Evolutionary conservation across 2,329 filamentous ascomycete species (phyloP).

Genomic region (Pestalotiopsis sp.): DNA sequence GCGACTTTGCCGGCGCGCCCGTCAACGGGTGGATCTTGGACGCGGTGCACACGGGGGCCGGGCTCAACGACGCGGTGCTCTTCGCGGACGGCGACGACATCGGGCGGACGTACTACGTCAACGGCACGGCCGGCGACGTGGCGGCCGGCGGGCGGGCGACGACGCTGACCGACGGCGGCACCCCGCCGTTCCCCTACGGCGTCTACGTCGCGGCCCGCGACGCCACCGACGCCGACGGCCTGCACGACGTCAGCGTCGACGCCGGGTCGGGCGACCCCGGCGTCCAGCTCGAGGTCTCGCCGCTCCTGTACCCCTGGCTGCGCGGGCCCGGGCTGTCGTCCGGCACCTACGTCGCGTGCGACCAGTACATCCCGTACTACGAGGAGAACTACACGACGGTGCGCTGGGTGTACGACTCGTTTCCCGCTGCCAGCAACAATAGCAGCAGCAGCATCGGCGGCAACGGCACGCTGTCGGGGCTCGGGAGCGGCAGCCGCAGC

Average conservation of each 20-base stretch:
- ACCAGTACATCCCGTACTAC: constrained; percentile 45
- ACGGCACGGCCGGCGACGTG: constrained; percentile 44
- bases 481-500: constrained; percentile 16
- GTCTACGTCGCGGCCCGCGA: constrained; percentile 31
- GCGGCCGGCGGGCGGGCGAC: constrained; percentile 31
- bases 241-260: constrained; percentile 35
- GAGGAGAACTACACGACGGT: constrained; percentile 38
- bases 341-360: constrained; percentile 44
- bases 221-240: constrained; percentile 22
- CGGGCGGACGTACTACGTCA: constrained; percentile 49
- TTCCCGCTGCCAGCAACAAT: background rate
- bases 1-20: constrained; percentile 39
- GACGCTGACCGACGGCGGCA: constrained; percentile 44
- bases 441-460: background rate
- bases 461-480: constrained; percentile 12
- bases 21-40: constrained; percentile 43
- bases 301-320: constrained; percentile 36
- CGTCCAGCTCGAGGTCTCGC: constrained; percentile 35
- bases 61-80: constrained; percentile 40
- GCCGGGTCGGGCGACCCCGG: constrained; percentile 39
- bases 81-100: constrained; percentile 16
- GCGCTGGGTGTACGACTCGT: constrained; percentile 35
- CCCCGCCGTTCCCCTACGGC: constrained; percentile 39
- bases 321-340: constrained; percentile 22
- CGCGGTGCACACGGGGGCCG: constrained; percentile 47